Percentiles rank a stretch among this genome's conserved stretches.
phyloP scores from a whole-genome alignment of 78 protist species.

The Chrysochromulina parva region DNA sequence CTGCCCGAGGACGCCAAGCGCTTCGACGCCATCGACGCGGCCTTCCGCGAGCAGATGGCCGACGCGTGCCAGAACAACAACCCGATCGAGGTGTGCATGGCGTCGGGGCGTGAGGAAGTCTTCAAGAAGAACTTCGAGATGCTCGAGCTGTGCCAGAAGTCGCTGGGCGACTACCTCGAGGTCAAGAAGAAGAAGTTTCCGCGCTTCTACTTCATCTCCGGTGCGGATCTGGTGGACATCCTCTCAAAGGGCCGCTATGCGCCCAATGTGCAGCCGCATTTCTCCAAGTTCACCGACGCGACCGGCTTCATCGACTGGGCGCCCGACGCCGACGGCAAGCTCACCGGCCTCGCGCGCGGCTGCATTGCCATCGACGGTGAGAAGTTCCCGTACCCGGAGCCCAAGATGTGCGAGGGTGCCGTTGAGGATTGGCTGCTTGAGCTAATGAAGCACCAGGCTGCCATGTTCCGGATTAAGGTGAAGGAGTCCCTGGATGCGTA shows the following conservation, averaged over 20 bases:
- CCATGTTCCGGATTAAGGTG: slow-evolving; percentile 16
- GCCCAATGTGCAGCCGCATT: slow-evolving; percentile 66
- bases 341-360: slow-evolving; percentile 50
- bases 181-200: slow-evolving; percentile 84
- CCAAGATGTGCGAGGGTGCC: slow-evolving; percentile 54
- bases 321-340: slow-evolving; percentile 2
- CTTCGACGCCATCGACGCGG: slow-evolving; percentile 76
- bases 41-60: slow-evolving; percentile 64
- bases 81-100: slow-evolving; percentile 36
- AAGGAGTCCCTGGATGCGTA: slow-evolving; percentile 50
- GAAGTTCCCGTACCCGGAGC: slow-evolving; percentile 49
- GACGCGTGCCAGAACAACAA: not conserved
- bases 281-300: slow-evolving; percentile 73
- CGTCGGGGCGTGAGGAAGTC: slow-evolving; percentile 12
- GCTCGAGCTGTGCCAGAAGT: slow-evolving; percentile 78
- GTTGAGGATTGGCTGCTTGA: slow-evolving; percentile 78
- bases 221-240: slow-evolving; percentile 81
- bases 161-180: slow-evolving; percentile 83
- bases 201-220: slow-evolving; percentile 88
- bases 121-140: slow-evolving; percentile 13
- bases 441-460: slow-evolving; percentile 35
- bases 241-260: slow-evolving; percentile 78
- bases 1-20: slow-evolving; percentile 85
- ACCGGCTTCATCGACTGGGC: slow-evolving; percentile 3
- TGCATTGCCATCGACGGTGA: slow-evolving; percentile 62